Evolutionary conservation across 805 yeast species (phyloP).

Genomic region (Teunomyces cretensis): DNA sequence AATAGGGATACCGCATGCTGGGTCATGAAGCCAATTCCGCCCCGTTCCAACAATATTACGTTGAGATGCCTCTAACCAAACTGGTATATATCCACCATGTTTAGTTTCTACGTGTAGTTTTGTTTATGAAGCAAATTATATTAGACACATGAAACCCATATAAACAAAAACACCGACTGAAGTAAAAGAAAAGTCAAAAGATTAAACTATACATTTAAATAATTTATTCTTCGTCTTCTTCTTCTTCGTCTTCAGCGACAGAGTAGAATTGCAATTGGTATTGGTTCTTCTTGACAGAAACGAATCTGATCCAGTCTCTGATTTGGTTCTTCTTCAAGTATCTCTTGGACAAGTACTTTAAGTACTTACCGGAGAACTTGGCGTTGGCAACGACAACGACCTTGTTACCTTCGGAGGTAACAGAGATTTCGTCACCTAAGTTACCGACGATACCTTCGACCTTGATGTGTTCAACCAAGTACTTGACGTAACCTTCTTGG

Average conservation of each 20-base stretch:
- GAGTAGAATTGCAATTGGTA: slow-evolving; percentile 99
- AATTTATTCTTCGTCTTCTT: slow-evolving; percentile 82
- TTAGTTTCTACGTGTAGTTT: neutral
- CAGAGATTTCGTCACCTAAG: slow-evolving; percentile 93
- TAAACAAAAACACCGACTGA: slow-evolving; percentile 8
- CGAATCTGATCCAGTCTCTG: slow-evolving; percentile 99
- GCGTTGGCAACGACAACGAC: slow-evolving; percentile 87
- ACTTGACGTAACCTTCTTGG: slow-evolving; percentile 96
- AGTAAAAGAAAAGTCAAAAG: slow-evolving; percentile 5
- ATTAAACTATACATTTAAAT: slow-evolving; percentile 9
- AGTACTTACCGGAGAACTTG: slow-evolving; percentile 99
- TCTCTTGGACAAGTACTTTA: slow-evolving; percentile 99
- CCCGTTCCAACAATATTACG: too few species aligned
- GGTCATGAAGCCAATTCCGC: too few species aligned
- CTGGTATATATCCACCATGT: too few species aligned
- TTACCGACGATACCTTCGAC: slow-evolving; percentile 95
- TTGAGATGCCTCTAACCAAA: too few species aligned
- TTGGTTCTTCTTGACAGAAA: slow-evolving; percentile 90
- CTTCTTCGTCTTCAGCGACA: slow-evolving; percentile 92
- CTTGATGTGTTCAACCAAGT: slow-evolving; percentile 98
- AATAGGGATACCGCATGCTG: too few species aligned
- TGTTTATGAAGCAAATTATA: slow-evolving; percentile 9
- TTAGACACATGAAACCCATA: slow-evolving; percentile 10
- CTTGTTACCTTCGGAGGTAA: slow-evolving; percentile 83
- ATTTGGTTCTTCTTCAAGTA: slow-evolving; percentile 99